Evolutionary conservation across 352 stramenopile genomes (phyloP).

Genomic region (Phytopythium chamaehyphon): DNA sequence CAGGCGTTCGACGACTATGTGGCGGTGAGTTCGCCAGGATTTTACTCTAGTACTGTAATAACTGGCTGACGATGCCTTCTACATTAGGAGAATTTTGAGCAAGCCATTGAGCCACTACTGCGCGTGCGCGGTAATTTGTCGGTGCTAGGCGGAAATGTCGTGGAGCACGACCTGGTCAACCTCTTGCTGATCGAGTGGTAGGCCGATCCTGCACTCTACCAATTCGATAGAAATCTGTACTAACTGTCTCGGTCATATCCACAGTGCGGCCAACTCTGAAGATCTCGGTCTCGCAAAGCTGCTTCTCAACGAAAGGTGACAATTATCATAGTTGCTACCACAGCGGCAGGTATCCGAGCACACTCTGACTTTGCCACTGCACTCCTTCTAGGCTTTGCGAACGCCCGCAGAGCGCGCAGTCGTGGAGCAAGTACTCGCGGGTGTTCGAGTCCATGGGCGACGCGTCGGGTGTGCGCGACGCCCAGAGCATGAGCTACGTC

Average conservation of each 20-base stretch:
- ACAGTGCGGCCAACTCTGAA: constrained; percentile 62
- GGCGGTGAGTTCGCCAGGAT: constrained; percentile 38
- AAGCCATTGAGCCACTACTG: constrained; percentile 50
- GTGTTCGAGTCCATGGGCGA: constrained; percentile 70
- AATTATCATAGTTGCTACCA: background rate
- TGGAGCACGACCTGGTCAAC: constrained; percentile 74
- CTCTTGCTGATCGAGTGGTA: constrained; percentile 80
- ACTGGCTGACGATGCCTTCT: no score
- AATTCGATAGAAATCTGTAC: background rate
- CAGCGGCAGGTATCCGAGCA: background rate
- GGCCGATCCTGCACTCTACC: background rate
- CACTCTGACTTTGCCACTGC: background rate
- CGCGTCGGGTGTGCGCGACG: constrained; percentile 65
- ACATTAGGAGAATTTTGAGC: constrained; percentile 43
- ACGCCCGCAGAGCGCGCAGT: constrained; percentile 74
- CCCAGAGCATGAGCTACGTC: constrained; percentile 88
- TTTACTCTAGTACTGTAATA: no score
- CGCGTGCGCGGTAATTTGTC: constrained; percentile 55
- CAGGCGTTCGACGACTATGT: constrained; percentile 66
- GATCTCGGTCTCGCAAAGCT: constrained; percentile 69
- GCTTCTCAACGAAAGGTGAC: constrained; percentile 77
- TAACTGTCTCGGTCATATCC: background rate
- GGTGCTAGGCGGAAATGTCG: constrained; percentile 66
- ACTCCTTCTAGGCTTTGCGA: constrained; percentile 40
- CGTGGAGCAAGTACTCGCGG: constrained; percentile 73